Conservation (phyloP, 2,329 filamentous ascomycete genomes). For the Claviceps spartinae region DNA sequence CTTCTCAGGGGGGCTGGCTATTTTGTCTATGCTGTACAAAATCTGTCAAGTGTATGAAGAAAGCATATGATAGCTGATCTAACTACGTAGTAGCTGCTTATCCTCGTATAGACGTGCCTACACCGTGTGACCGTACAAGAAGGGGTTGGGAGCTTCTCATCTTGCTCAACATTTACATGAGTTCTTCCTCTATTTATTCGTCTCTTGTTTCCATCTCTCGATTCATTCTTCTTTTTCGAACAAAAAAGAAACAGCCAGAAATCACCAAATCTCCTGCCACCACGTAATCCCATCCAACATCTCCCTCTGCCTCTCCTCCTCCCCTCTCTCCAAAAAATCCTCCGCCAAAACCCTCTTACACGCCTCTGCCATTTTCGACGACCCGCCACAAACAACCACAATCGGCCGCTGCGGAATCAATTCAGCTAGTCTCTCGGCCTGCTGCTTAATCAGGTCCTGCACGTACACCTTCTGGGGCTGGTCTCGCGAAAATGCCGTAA, state of each 20-base stretch:
- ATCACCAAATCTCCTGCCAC: slow-evolving; percentile 48
- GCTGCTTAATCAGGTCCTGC: slow-evolving; percentile 36
- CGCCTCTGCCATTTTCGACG: slow-evolving; percentile 43
- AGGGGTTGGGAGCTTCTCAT: too few relatives aligned
- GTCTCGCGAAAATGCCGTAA: slow-evolving; percentile 37
- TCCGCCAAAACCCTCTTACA: slow-evolving; percentile 39
- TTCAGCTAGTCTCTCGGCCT: slow-evolving; percentile 20
- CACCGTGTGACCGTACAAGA: too few relatives aligned
- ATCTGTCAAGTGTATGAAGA: too few relatives aligned
- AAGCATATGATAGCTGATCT: too few relatives aligned
- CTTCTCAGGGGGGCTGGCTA: too few relatives aligned
- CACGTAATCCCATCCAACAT: slow-evolving; percentile 25
- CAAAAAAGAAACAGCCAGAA: not conserved
- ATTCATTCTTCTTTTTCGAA: not conserved
- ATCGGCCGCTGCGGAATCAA: slow-evolving; percentile 28
- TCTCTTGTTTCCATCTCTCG: not conserved
- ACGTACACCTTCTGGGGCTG: slow-evolving; percentile 38
- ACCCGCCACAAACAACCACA: slow-evolving; percentile 42
- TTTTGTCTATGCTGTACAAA: too few relatives aligned
- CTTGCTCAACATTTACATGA: not conserved
- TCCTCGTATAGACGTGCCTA: too few relatives aligned
- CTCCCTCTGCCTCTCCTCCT: slow-evolving; percentile 26
- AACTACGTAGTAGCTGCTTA: too few relatives aligned
- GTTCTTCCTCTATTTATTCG: not conserved
- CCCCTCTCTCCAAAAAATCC: slow-evolving; percentile 26